Base-by-base conservation (phyloP, 345 rosid genomes). In the Noccaea bulbosa region DNA sequence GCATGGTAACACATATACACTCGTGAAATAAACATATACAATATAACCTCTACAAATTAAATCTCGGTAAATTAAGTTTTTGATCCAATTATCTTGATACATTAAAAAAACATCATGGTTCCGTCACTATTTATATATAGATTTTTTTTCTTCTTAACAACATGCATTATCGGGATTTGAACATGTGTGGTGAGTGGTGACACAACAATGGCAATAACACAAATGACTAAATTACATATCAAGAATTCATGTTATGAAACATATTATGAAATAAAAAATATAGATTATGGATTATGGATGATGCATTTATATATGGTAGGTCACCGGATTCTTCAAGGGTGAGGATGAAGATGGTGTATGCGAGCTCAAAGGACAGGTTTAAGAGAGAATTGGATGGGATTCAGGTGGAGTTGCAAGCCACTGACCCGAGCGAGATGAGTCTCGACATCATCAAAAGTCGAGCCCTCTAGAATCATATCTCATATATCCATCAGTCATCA, bases 401-500 rank as follows among this genome's bases (percentile, higher is more conserved):
- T 74, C 95, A 88, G 76, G 89, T 92, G 43, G 98, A 92, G 88
- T 83, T 93, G 71, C 98, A 93, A 74, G 98, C 97, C 16, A 93
- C 98, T 0, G 98, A 93, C 71, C 97, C 98, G n/a, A 93, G 98
- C 53, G 98, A 93, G 80, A 93, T 93, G 94, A 93, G 97, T 82
- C 52, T 90, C 1, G 97, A 93, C 80, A 90, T 90, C 73, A 77
- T 93, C 61, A 90, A 85, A 82, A 71, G 65, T 5, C 85, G 98
- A 70, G 97, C 98, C 16, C 78, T 90, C 51, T 93, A 86, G 78
- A 16, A 48, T 72, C 67, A 8, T 55, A 46, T 12, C 43, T 46
- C 34, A 51, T 35, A 56, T 53, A 65, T 64, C 16, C 59, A 65
- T 34, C 60, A 55, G 2, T 34, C 65, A 52, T 68, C 50, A 52